Evolutionary conservation across 345 rosid genomes (phyloP).

Genomic region (Populus deltoides): DNA sequence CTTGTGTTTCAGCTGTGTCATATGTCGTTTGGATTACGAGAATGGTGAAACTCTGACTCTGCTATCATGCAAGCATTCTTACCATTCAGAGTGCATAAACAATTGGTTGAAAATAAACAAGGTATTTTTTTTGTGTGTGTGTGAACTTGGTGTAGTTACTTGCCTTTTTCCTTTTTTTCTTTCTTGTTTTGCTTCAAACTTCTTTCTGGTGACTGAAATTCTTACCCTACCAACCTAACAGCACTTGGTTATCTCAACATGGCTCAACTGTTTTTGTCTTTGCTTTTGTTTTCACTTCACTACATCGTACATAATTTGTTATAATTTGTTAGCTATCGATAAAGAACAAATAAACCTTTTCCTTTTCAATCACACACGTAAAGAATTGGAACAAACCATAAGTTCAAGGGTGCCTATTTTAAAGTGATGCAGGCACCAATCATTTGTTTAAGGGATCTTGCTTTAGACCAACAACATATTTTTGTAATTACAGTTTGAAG

Average conservation of each 20-base stretch:
- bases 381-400: background rate
- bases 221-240: background rate
- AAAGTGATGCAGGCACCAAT: background rate
- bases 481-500: background rate
- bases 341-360: background rate
- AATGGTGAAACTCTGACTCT: constrained; percentile 72
- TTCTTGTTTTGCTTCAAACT: background rate
- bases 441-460: background rate
- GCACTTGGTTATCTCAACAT: background rate
- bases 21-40: constrained; percentile 87
- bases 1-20: constrained; percentile 67
- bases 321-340: background rate
- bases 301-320: background rate
- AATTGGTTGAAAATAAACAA: constrained; percentile 95
- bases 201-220: background rate
- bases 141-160: background rate
- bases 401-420: background rate
- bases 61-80: constrained; percentile 91
- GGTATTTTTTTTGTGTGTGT: constrained; percentile 28
- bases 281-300: background rate
- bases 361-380: background rate
- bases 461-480: background rate
- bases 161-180: background rate
- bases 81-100: constrained; percentile 89
- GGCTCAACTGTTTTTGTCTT: background rate